Conservation (phyloP, 1,139 yeast genomes). For the Geotrichum australiense region DNA sequence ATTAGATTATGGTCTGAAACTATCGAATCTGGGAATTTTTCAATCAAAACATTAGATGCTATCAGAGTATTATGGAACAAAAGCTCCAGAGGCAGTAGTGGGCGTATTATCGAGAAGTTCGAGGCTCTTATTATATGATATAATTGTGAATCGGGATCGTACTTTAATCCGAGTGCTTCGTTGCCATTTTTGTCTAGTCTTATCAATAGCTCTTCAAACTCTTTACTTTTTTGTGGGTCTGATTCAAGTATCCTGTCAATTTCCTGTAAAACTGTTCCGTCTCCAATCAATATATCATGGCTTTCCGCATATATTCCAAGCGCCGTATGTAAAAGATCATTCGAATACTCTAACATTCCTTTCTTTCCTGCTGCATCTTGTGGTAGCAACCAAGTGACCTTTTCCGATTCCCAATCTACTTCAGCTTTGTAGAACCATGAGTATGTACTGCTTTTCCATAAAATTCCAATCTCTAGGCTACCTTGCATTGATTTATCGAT, state of each 20-base stretch:
- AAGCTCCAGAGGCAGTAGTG: constrained; percentile 23
- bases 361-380: too few relatives aligned
- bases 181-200: constrained; percentile 55
- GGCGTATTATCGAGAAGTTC: constrained; percentile 22
- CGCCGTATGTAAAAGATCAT: constrained; percentile 6
- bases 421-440: too few relatives aligned
- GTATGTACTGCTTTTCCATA: too few relatives aligned
- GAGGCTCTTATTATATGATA: constrained; percentile 25
- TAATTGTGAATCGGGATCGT: constrained; percentile 19
- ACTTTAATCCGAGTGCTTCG: constrained; percentile 45
- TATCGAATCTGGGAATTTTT: not conserved
- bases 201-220: constrained; percentile 56
- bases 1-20: not conserved
- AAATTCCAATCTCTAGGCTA: too few relatives aligned
- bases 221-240: too few relatives aligned
- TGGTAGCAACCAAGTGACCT: too few relatives aligned
- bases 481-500: too few relatives aligned
- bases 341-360: constrained; percentile 21
- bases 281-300: constrained; percentile 37
- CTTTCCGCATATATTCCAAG: constrained; percentile 25
- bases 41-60: constrained; percentile 18
- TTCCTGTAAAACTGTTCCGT: constrained; percentile 59
- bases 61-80: constrained; percentile 23
- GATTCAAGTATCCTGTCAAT: too few relatives aligned
- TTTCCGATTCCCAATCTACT: too few relatives aligned